A percentile compares a stretch with the other conserved stretches of the same genome.
Evolutionary conservation across 179 eudicot genomes (phyloP).

Genomic region (Nepenthes alata): DNA sequence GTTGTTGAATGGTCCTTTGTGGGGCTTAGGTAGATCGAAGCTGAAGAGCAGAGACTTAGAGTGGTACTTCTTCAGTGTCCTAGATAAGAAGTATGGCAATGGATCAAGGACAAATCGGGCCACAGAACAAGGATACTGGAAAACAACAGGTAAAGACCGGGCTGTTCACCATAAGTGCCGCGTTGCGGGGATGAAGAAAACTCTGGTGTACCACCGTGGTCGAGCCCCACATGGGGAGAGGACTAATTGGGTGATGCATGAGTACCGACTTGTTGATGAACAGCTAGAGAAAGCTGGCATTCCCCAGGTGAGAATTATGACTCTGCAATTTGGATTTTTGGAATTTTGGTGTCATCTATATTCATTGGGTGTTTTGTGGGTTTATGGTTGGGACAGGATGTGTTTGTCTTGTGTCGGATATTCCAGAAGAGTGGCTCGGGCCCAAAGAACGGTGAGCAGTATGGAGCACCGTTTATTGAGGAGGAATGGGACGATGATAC

Average conservation of each 20-base stretch:
- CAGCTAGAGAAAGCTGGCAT: conserved; percentile 43
- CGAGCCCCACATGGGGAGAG: conserved; percentile 77
- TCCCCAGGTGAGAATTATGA: conserved; percentile 38
- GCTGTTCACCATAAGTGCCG: conserved; percentile 39
- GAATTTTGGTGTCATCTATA: not conserved
- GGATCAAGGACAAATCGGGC: conserved; percentile 71
- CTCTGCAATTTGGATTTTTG: not conserved
- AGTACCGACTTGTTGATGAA: conserved; percentile 58
- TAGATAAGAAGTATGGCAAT: conserved; percentile 72
- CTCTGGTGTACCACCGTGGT: conserved; percentile 65
- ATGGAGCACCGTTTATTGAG: conserved; percentile 79
- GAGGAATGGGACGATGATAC: conserved; percentile 71
- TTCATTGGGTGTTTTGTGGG: conserved; percentile 2
- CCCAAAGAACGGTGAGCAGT: conserved; percentile 83
- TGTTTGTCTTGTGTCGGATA: conserved; percentile 64
- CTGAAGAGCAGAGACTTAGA: conserved; percentile 68
- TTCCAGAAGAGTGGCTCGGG: conserved; percentile 87
- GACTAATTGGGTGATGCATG: conserved; percentile 88
- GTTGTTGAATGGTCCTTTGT: not conserved
- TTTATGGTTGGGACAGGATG: conserved; percentile 40
- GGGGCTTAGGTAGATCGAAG: conserved; percentile 41
- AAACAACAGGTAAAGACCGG: conserved; percentile 83
- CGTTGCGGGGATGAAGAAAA: conserved; percentile 77
- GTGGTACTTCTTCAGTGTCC: conserved; percentile 72
- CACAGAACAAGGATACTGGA: conserved; percentile 79